Evolutionary conservation across 345 rosid genomes (phyloP).

Genomic region (Nephelium lappaceum): DNA sequence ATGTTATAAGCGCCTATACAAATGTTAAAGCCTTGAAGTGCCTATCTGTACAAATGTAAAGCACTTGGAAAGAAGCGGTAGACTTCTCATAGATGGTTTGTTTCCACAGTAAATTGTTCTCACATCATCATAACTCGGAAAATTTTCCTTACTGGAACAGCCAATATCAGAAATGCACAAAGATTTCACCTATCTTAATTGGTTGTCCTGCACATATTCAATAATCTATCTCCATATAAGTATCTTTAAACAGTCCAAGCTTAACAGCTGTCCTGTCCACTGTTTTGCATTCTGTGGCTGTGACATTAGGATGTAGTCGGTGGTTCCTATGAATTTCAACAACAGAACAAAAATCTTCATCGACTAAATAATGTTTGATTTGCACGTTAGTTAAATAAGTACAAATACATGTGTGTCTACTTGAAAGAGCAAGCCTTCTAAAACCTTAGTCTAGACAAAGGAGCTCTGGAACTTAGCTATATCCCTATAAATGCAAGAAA

Average conservation of each 20-base stretch:
- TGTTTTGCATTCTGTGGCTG: background rate
- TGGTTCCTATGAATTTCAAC: background rate
- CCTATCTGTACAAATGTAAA: too few relatives aligned
- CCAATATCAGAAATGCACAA: too few relatives aligned
- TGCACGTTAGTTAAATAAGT: background rate
- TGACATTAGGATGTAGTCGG: background rate
- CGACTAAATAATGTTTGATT: background rate
- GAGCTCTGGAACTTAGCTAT: background rate
- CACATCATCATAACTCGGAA: too few relatives aligned
- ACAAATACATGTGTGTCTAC: background rate
- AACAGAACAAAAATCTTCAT: background rate
- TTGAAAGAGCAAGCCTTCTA: background rate
- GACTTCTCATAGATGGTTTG: too few relatives aligned
- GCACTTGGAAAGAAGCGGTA: too few relatives aligned
- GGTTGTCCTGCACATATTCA: too few relatives aligned
- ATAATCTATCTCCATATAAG: background rate
- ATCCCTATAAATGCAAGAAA: background rate
- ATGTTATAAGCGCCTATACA: too few relatives aligned
- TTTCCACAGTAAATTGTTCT: too few relatives aligned
- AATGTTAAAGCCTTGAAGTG: too few relatives aligned
- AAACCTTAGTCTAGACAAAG: background rate
- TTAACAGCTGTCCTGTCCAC: slow-evolving; percentile 3
- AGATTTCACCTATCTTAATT: too few relatives aligned
- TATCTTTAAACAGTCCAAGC: background rate
- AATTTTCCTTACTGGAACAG: too few relatives aligned